These are phyloP conservation scores for Coemansia sp. DNA, from an alignment of 192 early-diverging fungal genomes.

Conservation along the genomic window DNA sequence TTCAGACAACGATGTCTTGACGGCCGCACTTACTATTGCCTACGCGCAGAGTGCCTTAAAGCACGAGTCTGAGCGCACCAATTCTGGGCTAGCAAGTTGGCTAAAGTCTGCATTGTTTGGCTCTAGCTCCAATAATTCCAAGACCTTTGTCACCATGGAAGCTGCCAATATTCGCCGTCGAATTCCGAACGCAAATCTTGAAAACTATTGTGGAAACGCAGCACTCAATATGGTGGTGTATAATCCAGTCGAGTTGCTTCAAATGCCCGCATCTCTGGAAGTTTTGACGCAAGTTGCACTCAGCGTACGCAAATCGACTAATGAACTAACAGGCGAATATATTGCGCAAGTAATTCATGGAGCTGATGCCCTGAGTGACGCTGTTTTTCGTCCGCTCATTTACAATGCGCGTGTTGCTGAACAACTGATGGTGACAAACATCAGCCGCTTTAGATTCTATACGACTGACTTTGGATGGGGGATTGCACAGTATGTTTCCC, in stretches of 20 bases:
- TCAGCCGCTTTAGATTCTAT: not conserved
- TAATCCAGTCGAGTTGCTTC: constrained; percentile 1
- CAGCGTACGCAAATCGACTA: not conserved
- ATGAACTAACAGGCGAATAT: not conserved
- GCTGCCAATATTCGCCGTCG: constrained; percentile 8
- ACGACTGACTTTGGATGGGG: constrained; percentile 17
- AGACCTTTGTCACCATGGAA: not conserved
- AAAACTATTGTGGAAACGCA: constrained; percentile 6
- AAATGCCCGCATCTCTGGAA: constrained; percentile 7
- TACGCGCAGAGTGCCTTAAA: constrained; percentile 5
- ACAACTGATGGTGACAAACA: not conserved
- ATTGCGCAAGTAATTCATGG: constrained; percentile 1
- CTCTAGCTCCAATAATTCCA: not conserved
- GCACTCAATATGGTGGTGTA: not conserved
- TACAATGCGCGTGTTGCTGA: not conserved
- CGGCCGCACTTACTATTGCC: constrained; percentile 2
- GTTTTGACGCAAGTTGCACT: not conserved
- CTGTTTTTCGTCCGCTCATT: not conserved
- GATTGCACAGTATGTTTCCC: not conserved
- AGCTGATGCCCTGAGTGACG: not conserved
- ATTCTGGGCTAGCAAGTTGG: not conserved
- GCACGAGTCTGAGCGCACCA: not conserved
- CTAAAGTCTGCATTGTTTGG: not conserved
- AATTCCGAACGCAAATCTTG: not conserved
- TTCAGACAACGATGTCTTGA: constrained; percentile 22